These are phyloP conservation scores for Fusarium equiseti DNA, from an alignment of 2,329 filamentous ascomycete species.

Conservation along the genomic window DNA sequence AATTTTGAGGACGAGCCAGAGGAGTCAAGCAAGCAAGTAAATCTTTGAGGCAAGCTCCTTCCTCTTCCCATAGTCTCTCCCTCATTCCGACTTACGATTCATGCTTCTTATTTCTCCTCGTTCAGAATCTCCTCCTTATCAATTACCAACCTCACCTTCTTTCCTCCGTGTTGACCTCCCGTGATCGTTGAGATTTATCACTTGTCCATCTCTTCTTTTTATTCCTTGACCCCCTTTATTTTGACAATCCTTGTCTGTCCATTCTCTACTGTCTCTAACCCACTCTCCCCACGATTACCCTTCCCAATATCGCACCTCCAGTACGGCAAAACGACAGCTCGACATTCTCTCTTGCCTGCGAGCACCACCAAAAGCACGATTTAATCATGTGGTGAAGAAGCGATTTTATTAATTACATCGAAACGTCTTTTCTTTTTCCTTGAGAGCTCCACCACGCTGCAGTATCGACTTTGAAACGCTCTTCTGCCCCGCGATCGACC, in stretches of 20 bases:
- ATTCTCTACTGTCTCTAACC: slow-evolving; percentile 29
- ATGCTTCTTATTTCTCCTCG: slow-evolving; percentile 17
- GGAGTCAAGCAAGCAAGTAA: neutral
- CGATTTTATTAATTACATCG: slow-evolving; percentile 12
- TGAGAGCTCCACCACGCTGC: slow-evolving; percentile 2
- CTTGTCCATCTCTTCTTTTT: slow-evolving; percentile 8
- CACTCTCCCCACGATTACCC: slow-evolving; percentile 33
- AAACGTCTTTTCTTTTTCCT: slow-evolving; percentile 9
- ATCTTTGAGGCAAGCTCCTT: slow-evolving; percentile 22
- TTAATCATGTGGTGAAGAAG: slow-evolving; percentile 37
- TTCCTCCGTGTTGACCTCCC: neutral
- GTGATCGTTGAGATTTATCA: neutral
- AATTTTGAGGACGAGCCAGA: neutral
- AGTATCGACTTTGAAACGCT: slow-evolving; percentile 6
- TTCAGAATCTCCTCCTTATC: slow-evolving; percentile 3
- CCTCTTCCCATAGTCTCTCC: slow-evolving; percentile 20
- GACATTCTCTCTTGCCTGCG: slow-evolving; percentile 22
- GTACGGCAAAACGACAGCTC: slow-evolving; percentile 21
- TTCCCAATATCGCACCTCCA: slow-evolving; percentile 12
- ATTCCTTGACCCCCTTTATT: slow-evolving; percentile 17
- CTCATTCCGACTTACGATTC: slow-evolving; percentile 31
- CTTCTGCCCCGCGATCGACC: slow-evolving; percentile 31
- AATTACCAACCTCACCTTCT: neutral
- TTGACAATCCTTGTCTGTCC: slow-evolving; percentile 44
- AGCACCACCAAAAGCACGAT: slow-evolving; percentile 5